Base-by-base conservation (phyloP, 768 basidiomycete genomes). In the Amanita brunnescens region DNA sequence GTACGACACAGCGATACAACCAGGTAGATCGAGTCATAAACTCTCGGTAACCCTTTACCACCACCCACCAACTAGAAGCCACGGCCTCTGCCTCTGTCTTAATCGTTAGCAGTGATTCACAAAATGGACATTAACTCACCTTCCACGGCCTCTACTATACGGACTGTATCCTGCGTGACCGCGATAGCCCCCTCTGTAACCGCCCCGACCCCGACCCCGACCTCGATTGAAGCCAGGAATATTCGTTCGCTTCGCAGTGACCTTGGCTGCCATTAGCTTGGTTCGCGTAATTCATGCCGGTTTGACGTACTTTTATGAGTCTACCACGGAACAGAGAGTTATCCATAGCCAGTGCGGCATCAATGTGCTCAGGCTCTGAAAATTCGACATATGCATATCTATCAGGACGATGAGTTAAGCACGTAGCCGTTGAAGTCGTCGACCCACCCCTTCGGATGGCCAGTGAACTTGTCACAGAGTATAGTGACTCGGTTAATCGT, bases 371-470 rank as follows among this genome's bases (percentile, higher is more conserved):
- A 34, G 93, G 77, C 62, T 96, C 93, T 60, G 96, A 84, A 66
- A 99, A 99, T 67, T 99, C 96, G 39, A 99, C 94, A 72, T 99
- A 99, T 48, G 95, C 95, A 71, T 88, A 99, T 46, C 94, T 97
- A n/a, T 51, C 21, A 37, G 7, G 43, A 44, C 49, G 50, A 26
- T 39, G 37, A 41, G 45, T 49, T n/a, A 21, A 20, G 20, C 24
- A 23, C 38, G 43, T 3, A 23, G 37, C 40, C 43, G 55, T n/a
- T 53, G 50, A 52, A 24, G n/a, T 18, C 10, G 12, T 26, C 6
- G 2, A 57, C 63, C 46, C 57, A 93, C 93, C 96, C 96, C 81
- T 97, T 97, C 42, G 96, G 95, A 71, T 97, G 94, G 43, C 96
- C 96, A 20, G 95, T 98, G 69, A 95, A 98, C 72, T 98, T 98